phyloP scores from a whole-genome alignment of 306 rosid genomes.

The Fragaria ananassa region DNA sequence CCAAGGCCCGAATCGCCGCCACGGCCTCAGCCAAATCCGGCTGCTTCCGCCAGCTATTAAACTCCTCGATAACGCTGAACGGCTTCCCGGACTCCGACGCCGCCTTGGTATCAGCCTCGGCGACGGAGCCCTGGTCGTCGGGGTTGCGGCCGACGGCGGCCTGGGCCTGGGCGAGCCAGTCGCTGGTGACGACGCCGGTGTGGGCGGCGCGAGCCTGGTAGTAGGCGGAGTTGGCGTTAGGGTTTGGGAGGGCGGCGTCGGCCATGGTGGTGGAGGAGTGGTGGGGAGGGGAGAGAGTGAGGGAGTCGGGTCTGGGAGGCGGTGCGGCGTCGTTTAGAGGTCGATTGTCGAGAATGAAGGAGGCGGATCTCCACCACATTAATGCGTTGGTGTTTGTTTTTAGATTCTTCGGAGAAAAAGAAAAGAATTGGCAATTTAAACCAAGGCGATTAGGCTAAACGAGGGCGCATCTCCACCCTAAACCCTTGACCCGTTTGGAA shows the following conservation, averaged over 20 bases:
- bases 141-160: slow-evolving; percentile 52
- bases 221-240: slow-evolving; percentile 56
- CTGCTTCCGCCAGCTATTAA: slow-evolving; percentile 80
- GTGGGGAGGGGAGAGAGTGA: slow-evolving; percentile 27
- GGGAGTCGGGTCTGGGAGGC: slow-evolving; percentile 29
- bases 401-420: neutral
- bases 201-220: slow-evolving; percentile 73
- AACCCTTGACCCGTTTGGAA: too few species aligned
- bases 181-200: slow-evolving; percentile 73
- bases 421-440: too few species aligned
- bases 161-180: slow-evolving; percentile 90
- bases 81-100: slow-evolving; percentile 32
- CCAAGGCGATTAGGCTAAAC: too few species aligned
- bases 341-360: slow-evolving; percentile 55
- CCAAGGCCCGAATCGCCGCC: slow-evolving; percentile 92
- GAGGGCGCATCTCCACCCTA: too few species aligned
- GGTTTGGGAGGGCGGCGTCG: slow-evolving; percentile 41
- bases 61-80: slow-evolving; percentile 79
- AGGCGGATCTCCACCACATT: slow-evolving; percentile 88
- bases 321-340: slow-evolving; percentile 32
- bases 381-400: neutral
- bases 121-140: slow-evolving; percentile 14
- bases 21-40: slow-evolving; percentile 98
- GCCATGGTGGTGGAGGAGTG: slow-evolving; percentile 32
- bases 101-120: neutral